Conservation (phyloP, 306 rosid species). For the Hylodesmum podocarpum region DNA sequence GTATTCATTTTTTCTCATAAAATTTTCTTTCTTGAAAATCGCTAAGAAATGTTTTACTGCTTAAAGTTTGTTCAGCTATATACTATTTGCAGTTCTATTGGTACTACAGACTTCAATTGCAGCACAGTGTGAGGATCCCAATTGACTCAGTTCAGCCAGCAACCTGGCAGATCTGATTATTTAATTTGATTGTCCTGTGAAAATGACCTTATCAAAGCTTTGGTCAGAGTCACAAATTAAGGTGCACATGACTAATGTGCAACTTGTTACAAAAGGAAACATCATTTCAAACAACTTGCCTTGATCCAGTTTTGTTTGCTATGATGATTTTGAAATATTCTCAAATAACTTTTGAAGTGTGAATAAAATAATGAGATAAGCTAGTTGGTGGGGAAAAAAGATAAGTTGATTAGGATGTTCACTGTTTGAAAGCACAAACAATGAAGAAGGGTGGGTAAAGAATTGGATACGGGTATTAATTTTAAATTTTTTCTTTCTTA, state of each 20-base stretch:
- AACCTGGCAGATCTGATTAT: background rate
- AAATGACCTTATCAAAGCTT: background rate
- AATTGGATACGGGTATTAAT: background rate
- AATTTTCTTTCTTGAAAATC: background rate
- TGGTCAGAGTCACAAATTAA: background rate
- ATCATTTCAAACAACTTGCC: background rate
- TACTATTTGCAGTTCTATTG: constrained; percentile 12
- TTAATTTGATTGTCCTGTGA: background rate
- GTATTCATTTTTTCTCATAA: background rate
- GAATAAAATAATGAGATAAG: background rate
- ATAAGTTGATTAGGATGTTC: background rate
- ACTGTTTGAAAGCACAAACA: background rate
- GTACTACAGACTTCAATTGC: background rate
- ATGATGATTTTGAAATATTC: background rate
- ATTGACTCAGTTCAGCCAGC: background rate
- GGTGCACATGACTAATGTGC: background rate
- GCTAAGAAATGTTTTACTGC: background rate
- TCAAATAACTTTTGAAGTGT: background rate
- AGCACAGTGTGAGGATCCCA: background rate
- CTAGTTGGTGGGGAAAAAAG: background rate
- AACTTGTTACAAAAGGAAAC: background rate
- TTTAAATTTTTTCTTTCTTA: background rate
- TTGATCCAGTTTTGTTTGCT: background rate
- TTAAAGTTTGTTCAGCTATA: background rate
- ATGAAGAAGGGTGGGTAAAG: background rate